phyloP scores from a whole-genome alignment of 2,329 filamentous ascomycete genomes.

The Teratosphaeria destructans region DNA sequence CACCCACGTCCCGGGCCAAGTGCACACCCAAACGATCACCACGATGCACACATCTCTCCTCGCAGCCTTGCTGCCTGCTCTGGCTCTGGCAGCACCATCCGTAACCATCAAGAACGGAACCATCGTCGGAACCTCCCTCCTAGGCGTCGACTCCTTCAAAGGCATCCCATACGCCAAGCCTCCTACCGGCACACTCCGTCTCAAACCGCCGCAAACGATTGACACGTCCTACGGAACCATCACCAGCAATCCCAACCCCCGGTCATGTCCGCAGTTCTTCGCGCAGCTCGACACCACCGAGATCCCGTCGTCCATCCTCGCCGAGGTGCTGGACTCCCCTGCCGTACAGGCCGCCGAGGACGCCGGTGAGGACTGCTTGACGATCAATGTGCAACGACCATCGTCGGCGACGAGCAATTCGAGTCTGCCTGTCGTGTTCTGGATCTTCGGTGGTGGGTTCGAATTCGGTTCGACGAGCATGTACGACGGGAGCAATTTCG shows the following conservation, averaged over 20 bases:
- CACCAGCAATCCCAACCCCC: slow-evolving; percentile 47
- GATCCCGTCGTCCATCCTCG: slow-evolving; percentile 28
- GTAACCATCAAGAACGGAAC: slow-evolving; percentile 49
- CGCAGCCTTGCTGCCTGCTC: background rate
- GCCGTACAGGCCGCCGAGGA: slow-evolving; percentile 28
- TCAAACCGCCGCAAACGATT: slow-evolving; percentile 57
- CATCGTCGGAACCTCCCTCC: slow-evolving; percentile 39
- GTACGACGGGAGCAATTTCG: slow-evolving; percentile 32
- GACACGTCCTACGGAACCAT: slow-evolving; percentile 49
- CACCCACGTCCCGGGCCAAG: background rate
- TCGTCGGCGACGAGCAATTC: slow-evolving; percentile 25
- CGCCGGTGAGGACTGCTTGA: slow-evolving; percentile 34
- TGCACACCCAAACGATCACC: background rate
- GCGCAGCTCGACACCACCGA: slow-evolving; percentile 38
- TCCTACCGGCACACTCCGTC: slow-evolving; percentile 54
- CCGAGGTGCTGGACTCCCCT: slow-evolving; percentile 29
- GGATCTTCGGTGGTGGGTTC: slow-evolving; percentile 39
- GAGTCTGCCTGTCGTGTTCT: slow-evolving; percentile 39
- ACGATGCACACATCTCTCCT: background rate
- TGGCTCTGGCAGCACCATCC: slow-evolving; percentile 29
- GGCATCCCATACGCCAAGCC: slow-evolving; percentile 67
- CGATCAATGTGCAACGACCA: slow-evolving; percentile 29
- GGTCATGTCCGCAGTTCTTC: slow-evolving; percentile 63
- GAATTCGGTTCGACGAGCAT: slow-evolving; percentile 29
- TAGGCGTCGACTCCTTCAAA: slow-evolving; percentile 55